These are phyloP conservation scores for Neospora caninum DNA, from an alignment of 169 alveolate species.

Conservation along the genomic window DNA sequence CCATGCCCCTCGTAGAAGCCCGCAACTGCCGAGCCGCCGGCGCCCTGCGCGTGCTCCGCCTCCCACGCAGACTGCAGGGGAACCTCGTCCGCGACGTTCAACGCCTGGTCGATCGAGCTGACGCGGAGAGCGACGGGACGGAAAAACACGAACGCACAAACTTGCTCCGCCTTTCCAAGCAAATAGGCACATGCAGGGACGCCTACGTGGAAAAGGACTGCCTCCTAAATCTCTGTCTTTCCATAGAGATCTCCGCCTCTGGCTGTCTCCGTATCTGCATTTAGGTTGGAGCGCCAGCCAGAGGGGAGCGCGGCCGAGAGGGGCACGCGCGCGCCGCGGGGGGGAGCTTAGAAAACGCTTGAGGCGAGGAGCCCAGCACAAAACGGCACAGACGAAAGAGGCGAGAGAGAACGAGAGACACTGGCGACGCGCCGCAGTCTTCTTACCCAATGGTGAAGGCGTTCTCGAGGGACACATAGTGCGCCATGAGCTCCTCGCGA, in stretches of 20 bases:
- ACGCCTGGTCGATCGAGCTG: constrained; percentile 31
- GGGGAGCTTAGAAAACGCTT: too few relatives aligned
- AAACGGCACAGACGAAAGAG: not conserved
- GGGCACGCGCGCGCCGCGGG: too few relatives aligned
- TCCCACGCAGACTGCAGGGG: not conserved
- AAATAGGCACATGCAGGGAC: too few relatives aligned
- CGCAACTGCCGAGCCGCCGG: not conserved
- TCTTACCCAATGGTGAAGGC: not conserved
- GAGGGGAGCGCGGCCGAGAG: too few relatives aligned
- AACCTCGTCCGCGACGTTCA: constrained; percentile 33
- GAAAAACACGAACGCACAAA: too few relatives aligned
- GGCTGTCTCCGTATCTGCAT: too few relatives aligned
- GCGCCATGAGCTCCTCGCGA: constrained; percentile 31
- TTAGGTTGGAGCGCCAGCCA: too few relatives aligned
- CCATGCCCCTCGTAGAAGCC: not conserved
- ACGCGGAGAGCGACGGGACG: not conserved
- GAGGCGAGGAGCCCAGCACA: not conserved
- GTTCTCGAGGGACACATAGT: constrained; percentile 32
- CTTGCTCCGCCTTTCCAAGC: too few relatives aligned
- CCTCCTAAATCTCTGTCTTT: too few relatives aligned
- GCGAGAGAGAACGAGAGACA: not conserved
- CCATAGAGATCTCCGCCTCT: too few relatives aligned
- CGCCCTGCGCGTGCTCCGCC: not conserved
- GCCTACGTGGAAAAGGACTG: too few relatives aligned
- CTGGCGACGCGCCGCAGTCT: too few relatives aligned